phyloP scores from a whole-genome alignment of 2,329 filamentous ascomycete genomes.

The Cladophialophora bantiana region DNA sequence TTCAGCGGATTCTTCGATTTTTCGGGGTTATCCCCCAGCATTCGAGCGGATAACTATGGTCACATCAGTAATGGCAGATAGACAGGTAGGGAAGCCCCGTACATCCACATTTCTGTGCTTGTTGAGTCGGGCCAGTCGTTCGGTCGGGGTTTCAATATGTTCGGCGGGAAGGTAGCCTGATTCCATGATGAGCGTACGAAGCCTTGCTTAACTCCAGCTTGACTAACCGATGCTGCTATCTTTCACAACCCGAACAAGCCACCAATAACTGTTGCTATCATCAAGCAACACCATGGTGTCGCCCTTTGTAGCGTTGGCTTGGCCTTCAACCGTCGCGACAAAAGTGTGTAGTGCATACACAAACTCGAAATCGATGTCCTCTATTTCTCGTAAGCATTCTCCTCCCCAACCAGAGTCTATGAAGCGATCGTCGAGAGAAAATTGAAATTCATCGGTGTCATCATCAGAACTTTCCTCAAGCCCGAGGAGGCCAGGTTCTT shows the following conservation, averaged over 20 bases:
- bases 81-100: conserved; percentile 49
- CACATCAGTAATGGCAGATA: conserved; percentile 36
- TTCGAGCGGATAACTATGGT: conserved; percentile 69
- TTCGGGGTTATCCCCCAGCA: conserved; percentile 75
- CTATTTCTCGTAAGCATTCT: conserved; percentile 89
- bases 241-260: conserved; percentile 95
- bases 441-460: conserved; percentile 67
- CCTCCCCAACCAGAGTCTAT: conserved; percentile 76
- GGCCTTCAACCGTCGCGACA: conserved; percentile 94
- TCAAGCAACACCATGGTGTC: conserved; percentile 98
- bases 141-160: conserved; percentile 97
- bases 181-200: conserved; percentile 37
- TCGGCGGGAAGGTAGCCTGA: conserved; percentile 93
- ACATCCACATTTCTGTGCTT: conserved; percentile 99
- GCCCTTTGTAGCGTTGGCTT: conserved; percentile 97
- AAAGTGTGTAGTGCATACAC: conserved; percentile 98
- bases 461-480: conserved; percentile 60
- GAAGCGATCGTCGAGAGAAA: conserved; percentile 66
- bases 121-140: conserved; percentile 89
- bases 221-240: conserved; percentile 86
- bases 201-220: neutral
- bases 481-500: conserved; percentile 49
- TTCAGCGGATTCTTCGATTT: conserved; percentile 84
- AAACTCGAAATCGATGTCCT: conserved; percentile 99
- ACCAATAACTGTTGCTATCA: conserved; percentile 99